A percentile compares a stretch with the other conserved stretches of the same genome.
These are phyloP conservation scores for Phytophthora pini DNA, from an alignment of 352 stramenopile species.

Conservation along the genomic window DNA sequence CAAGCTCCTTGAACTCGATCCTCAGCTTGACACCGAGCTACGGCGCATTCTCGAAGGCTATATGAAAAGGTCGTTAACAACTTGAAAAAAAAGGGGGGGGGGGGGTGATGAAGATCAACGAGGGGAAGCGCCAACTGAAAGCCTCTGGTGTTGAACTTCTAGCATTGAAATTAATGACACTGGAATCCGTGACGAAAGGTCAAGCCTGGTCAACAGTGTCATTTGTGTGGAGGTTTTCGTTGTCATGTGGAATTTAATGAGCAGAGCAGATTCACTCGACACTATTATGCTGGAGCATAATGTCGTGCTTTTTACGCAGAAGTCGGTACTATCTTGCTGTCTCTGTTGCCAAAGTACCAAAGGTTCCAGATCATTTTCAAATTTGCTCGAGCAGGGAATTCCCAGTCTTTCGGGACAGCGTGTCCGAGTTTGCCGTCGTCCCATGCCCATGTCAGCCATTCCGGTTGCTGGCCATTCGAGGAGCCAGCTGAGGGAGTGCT, in stretches of 20 bases:
- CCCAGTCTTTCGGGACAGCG: conserved; percentile 1
- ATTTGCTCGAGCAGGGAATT: conserved; percentile 7
- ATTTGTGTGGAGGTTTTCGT: neutral
- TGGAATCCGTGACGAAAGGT: neutral
- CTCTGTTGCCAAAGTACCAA: no score
- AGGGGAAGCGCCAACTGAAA: neutral
- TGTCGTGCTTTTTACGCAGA: no score
- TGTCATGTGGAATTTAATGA: neutral
- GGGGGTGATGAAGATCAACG: conserved; percentile 2
- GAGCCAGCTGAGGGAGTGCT: neutral
- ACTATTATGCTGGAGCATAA: neutral
- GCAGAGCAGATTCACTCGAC: neutral
- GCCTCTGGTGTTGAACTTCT: neutral
- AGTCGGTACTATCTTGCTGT: no score
- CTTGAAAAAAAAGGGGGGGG: neutral
- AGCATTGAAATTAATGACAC: neutral
- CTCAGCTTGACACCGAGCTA: neutral
- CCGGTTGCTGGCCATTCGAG: neutral
- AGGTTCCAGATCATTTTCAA: conserved; percentile 9
- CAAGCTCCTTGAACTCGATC: neutral
- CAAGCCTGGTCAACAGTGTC: neutral
- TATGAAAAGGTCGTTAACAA: neutral
- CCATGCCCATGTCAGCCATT: conserved; percentile 2
- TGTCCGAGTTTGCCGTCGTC: conserved; percentile 1
- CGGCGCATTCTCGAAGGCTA: neutral